These are phyloP conservation scores for Eimeria necatrix DNA, from an alignment of 169 alveolate species.

Conservation along the genomic window DNA sequence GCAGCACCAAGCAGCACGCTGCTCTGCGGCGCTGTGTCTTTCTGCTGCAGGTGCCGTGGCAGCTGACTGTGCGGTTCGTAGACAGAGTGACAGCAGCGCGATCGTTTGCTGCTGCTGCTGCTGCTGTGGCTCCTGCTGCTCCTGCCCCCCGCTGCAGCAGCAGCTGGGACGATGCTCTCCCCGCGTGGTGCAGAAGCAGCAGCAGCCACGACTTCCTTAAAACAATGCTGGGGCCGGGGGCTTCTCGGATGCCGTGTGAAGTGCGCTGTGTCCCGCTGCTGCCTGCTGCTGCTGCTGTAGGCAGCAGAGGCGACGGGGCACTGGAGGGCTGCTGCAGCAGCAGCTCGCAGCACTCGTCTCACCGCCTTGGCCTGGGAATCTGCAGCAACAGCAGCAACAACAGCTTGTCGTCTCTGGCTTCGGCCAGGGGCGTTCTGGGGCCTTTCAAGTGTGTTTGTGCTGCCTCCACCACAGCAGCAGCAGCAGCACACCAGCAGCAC, in stretches of 20 bases:
- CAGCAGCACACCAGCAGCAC: conserved; percentile 3
- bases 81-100: not conserved
- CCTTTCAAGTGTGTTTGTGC: not conserved
- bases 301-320: not conserved
- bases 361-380: not conserved
- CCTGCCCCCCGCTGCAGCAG: not conserved
- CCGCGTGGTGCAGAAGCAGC: conserved; percentile 17
- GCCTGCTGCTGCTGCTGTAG: conserved; percentile 22
- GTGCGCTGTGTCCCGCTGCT: conserved; percentile 10
- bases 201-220: conserved; percentile 12
- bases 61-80: not conserved
- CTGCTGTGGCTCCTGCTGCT: conserved; percentile 23
- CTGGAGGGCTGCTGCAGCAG: conserved; percentile 27
- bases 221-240: not conserved
- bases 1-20: conserved; percentile 37
- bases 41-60: conserved; percentile 48
- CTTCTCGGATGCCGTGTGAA: not conserved
- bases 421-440: not conserved
- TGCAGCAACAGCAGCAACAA: conserved; percentile 52
- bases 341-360: conserved; percentile 3
- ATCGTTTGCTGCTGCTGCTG: conserved; percentile 29
- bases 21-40: conserved; percentile 50
- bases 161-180: not conserved
- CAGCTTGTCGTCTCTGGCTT: not conserved
- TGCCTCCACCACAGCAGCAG: not conserved